These are phyloP conservation scores for Colletotrichum sidae DNA, from an alignment of 2,329 filamentous ascomycete genomes.

Conservation along the genomic window DNA sequence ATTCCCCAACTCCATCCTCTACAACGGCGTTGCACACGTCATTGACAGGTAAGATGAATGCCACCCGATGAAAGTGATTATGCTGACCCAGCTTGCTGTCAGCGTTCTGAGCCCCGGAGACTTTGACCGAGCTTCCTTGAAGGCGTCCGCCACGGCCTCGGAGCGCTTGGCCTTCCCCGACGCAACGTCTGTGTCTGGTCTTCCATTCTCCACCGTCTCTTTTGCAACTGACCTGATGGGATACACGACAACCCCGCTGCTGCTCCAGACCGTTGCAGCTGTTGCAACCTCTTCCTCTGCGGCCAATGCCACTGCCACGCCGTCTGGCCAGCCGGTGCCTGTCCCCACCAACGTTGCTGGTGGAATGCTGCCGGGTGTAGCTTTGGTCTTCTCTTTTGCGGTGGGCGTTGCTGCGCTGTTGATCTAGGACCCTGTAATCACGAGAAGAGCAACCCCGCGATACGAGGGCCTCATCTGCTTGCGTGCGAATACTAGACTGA, in stretches of 20 bases:
- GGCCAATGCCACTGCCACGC: constrained; percentile 7
- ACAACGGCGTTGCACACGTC: constrained; percentile 48
- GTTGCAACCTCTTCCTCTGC: constrained; percentile 32
- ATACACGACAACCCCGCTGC: constrained; percentile 43
- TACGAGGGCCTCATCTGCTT: too few species aligned
- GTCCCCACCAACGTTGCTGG: background rate
- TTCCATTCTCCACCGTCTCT: constrained; percentile 43
- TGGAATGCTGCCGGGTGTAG: background rate
- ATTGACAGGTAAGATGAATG: constrained; percentile 44
- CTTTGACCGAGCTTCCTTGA: constrained; percentile 42
- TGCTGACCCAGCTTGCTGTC: background rate
- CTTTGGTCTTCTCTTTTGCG: constrained; percentile 1
- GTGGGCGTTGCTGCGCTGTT: constrained; percentile 2
- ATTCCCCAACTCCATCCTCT: constrained; percentile 45
- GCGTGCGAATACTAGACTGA: background rate
- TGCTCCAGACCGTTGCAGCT: constrained; percentile 43
- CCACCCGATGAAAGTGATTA: rapidly evolving
- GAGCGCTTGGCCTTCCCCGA: constrained; percentile 44
- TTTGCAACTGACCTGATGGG: constrained; percentile 40
- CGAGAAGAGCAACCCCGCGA: too few species aligned
- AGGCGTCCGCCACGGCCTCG: constrained; percentile 39
- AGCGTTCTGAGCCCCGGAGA: constrained; percentile 44
- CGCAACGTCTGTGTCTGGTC: constrained; percentile 41
- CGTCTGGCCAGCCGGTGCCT: constrained; percentile 8
- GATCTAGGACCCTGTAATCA: background rate